Percentiles rank a stretch among this genome's conserved stretches.
These are phyloP conservation scores for Penicillium maclennaniae DNA, from an alignment of 495 filamentous ascomycete genomes.

Conservation along the genomic window DNA sequence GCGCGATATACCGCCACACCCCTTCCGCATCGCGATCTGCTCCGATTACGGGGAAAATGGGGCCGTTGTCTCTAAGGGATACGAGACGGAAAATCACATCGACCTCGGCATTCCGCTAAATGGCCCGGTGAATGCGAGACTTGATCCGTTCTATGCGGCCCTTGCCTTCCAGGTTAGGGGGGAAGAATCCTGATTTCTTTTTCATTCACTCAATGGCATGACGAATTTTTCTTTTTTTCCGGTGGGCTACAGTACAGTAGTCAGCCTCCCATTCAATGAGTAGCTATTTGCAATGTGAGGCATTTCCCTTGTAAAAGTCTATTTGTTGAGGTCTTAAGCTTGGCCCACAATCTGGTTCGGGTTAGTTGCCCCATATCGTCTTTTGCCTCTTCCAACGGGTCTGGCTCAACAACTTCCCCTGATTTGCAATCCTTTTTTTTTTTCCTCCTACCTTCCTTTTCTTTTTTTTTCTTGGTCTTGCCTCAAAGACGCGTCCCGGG, in stretches of 20 bases:
- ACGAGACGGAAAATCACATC: background rate
- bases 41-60: background rate
- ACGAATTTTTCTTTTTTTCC: background rate
- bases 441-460: background rate
- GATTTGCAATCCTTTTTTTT: background rate
- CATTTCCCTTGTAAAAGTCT: background rate
- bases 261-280: background rate
- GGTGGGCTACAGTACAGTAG: background rate
- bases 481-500: background rate
- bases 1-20: too few relatives aligned
- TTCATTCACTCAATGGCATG: too few relatives aligned
- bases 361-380: conserved; percentile 6
- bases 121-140: background rate
- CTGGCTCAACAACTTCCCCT: conserved; percentile 1
- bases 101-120: background rate
- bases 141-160: background rate
- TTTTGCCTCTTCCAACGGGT: background rate
- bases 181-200: background rate
- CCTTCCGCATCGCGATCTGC: background rate
- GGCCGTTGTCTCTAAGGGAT: background rate
- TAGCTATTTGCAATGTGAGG: background rate
- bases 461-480: background rate
- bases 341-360: conserved; percentile 3
- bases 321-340: conserved; percentile 2
- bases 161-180: background rate